A percentile compares a stretch with the other conserved stretches of the same genome.
These are phyloP conservation scores for Caulochytrium protostelioides DNA, from an alignment of 371 early-diverging fungal genomes.

Conservation along the genomic window DNA sequence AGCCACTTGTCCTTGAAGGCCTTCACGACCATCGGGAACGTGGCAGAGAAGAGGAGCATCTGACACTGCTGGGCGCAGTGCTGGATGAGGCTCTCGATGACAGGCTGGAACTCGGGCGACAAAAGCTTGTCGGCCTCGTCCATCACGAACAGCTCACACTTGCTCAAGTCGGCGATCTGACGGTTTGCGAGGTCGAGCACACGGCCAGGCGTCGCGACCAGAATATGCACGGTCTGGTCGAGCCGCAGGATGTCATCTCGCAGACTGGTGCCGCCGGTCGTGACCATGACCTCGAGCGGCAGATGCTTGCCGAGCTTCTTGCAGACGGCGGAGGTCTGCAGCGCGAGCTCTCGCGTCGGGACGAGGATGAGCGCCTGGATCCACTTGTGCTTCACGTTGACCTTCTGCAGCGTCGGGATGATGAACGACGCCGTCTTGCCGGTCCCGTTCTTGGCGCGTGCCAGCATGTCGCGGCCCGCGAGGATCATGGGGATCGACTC, in stretches of 20 bases:
- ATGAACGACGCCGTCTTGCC: constrained; percentile 97
- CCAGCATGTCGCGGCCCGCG: constrained; percentile 84
- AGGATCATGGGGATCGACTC: constrained; percentile 94
- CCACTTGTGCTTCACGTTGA: constrained; percentile 48
- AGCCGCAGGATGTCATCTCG: constrained; percentile 96
- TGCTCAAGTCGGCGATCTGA: constrained; percentile 63
- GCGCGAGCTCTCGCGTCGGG: constrained; percentile 92
- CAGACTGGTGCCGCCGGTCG: constrained; percentile 89
- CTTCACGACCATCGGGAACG: constrained; percentile 93
- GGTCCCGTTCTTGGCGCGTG: constrained; percentile 94
- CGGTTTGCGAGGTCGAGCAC: constrained; percentile 84
- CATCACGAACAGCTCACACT: constrained; percentile 77
- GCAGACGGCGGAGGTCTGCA: constrained; percentile 87
- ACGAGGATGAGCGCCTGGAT: constrained; percentile 71
- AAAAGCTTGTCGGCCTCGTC: constrained; percentile 98
- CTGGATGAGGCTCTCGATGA: constrained; percentile 73
- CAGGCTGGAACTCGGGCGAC: constrained; percentile 86
- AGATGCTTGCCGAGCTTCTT: constrained; percentile 78
- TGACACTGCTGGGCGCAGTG: constrained; percentile 69
- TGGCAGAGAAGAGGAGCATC: constrained; percentile 92
- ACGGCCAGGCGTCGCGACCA: constrained; percentile 96
- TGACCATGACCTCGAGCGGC: constrained; percentile 83
- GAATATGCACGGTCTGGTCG: constrained; percentile 70
- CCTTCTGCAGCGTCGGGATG: constrained; percentile 86
- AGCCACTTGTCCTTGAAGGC: constrained; percentile 84